Evolutionary conservation across 495 filamentous ascomycete genomes (phyloP), one percentile per base, ranked within the genome.

Genomic region (Sordaria brevicollis): DNA sequence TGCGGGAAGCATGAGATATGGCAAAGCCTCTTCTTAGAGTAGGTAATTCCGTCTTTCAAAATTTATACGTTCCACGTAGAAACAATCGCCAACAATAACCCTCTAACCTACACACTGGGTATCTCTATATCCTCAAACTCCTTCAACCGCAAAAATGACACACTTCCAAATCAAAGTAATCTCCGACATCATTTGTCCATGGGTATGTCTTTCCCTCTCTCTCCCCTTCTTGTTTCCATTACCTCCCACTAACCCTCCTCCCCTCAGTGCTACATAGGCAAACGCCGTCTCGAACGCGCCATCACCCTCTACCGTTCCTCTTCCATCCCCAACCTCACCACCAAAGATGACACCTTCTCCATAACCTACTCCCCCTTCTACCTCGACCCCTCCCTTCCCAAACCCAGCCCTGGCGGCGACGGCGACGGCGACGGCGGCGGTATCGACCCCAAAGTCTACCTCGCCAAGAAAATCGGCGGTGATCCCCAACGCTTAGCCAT

Each of bases 351-450:
- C 79, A 91, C 84, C 65, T 94, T 95, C 82, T 83, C 79, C 19
- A 85, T 90, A 1, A 85, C 82, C 68, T 96, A 91, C 91, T 83
- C 85, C 66, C 89, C 93, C 0, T 97, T 89, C 84, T 93, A 94
- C 75, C 87, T 97, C 29, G 90, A 93, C 76, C 90, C 91, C 0
- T 78, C 84, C 41, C 81, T 87, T 0, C 85, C 91, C 3, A 82
- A 81, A 49, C n/a, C n/a, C n/a, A n/a, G n/a, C n/a, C n/a, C n/a
- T n/a, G n/a, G n/a, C n/a, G n/a, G n/a, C n/a, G n/a, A n/a, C n/a
- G n/a, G n/a, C n/a, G n/a, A n/a, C n/a, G n/a, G n/a, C n/a, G n/a
- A 57, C 49, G 2, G n/a, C n/a, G 68, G 49, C 6, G 66, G 72
- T 17, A 19, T 79, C 38, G 72, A 76, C 39, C 65, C 70, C 31